phyloP scores from a whole-genome alignment of 106 monocot genomes.

The Acanthochlamys bracteata region DNA sequence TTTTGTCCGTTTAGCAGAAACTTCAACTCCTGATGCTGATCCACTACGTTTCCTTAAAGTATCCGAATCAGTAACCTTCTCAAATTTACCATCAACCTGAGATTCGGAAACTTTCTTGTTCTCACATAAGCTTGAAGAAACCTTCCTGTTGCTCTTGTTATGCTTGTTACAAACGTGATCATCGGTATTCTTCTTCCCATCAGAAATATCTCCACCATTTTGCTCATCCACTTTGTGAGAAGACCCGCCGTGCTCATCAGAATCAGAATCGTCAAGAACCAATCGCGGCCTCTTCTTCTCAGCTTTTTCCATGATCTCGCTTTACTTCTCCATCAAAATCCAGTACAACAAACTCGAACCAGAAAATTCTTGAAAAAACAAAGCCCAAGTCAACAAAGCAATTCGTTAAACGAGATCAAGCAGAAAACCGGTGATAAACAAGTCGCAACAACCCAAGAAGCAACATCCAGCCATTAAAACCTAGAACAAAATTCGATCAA shows the following conservation, averaged over 20 bases:
- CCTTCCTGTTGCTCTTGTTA: too few species aligned
- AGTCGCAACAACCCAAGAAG: background rate
- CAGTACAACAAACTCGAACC: background rate
- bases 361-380: background rate
- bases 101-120: background rate
- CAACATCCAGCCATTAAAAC: background rate
- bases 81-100: background rate
- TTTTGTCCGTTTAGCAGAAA: background rate
- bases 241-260: constrained; percentile 18
- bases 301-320: background rate
- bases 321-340: background rate
- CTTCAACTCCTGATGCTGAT: constrained; percentile 3
- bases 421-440: background rate
- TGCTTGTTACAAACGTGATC: too few species aligned
- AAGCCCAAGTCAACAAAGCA: background rate
- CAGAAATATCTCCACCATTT: background rate
- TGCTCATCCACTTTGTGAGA: constrained; percentile 3
- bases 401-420: background rate
- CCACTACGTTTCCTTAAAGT: constrained; percentile 8
- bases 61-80: too few species aligned
- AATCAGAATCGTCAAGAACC: constrained; percentile 37
- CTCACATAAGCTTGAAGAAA: background rate
- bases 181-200: background rate
- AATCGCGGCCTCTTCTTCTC: constrained; percentile 24
- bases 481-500: background rate